phyloP scores from a whole-genome alignment of 176 grass and related monocot species.

The barley (Hordeum vulgare) region DNA sequence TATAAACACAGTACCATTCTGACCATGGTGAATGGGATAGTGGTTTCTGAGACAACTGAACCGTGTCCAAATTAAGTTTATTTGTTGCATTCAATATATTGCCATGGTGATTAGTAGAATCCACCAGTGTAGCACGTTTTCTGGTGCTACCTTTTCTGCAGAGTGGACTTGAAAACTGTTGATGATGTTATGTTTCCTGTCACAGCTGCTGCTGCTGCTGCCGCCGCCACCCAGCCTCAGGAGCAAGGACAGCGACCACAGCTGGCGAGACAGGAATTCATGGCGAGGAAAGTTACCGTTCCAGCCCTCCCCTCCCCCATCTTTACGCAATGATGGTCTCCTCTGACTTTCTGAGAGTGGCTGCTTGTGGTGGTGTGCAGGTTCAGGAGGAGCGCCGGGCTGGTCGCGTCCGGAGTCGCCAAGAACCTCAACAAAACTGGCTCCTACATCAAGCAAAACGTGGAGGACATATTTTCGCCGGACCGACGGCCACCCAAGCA shows the following conservation, averaged over 20 bases:
- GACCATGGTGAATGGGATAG: background rate
- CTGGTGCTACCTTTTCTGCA: background rate
- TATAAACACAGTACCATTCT: background rate
- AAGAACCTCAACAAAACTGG: constrained; percentile 67
- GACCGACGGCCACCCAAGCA: constrained; percentile 62
- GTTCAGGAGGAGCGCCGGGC: constrained; percentile 69
- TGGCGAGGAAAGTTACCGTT: constrained; percentile 47
- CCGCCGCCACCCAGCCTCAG: background rate
- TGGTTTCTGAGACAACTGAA: background rate
- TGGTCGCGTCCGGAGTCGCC: constrained; percentile 73
- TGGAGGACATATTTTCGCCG: constrained; percentile 71
- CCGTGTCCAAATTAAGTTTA: background rate
- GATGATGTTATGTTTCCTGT: background rate
- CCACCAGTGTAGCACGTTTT: background rate
- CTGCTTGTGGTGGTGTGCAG: constrained; percentile 33
- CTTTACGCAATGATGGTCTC: background rate
- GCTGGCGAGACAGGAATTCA: constrained; percentile 42
- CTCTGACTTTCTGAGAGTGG: constrained; percentile 13
- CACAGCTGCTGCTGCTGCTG: constrained; percentile 3
- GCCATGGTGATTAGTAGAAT: too few species aligned
- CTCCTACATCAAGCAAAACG: constrained; percentile 64
- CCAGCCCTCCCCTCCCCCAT: background rate
- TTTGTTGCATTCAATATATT: background rate
- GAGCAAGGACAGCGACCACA: constrained; percentile 33
- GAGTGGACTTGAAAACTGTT: background rate